A percentile compares a stretch with the other conserved stretches of the same genome.
Evolutionary conservation across 805 yeast species (phyloP).

Genomic region (Monosporozyma solicola): DNA sequence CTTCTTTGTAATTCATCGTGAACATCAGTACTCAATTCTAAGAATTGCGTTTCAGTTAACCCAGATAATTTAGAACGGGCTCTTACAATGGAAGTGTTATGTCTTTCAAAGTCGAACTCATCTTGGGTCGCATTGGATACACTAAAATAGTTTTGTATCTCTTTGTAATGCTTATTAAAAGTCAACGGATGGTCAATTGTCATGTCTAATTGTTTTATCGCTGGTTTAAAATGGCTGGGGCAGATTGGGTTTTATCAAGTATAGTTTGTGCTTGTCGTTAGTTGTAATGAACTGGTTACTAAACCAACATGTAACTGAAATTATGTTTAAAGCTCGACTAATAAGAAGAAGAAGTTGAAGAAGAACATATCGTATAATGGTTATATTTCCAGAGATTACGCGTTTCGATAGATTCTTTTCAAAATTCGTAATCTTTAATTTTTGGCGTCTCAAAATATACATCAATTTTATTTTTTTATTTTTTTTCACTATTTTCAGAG

Average conservation of each 20-base stretch:
- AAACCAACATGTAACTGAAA: too few relatives aligned
- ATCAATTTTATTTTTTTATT: background rate
- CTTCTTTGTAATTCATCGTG: constrained; percentile 86
- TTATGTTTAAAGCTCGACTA: too few relatives aligned
- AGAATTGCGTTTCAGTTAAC: constrained; percentile 71
- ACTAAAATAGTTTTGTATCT: constrained; percentile 2
- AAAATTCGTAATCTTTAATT: background rate
- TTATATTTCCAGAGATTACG: too few relatives aligned
- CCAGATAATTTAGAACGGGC: constrained; percentile 82
- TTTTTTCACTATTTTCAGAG: background rate
- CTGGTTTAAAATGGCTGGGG: background rate
- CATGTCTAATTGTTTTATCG: background rate
- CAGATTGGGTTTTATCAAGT: background rate
- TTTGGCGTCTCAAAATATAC: background rate
- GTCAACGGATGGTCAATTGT: background rate
- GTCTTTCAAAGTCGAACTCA: constrained; percentile 1
- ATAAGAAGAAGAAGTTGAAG: too few relatives aligned
- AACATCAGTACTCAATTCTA: constrained; percentile 88
- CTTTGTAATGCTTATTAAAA: constrained; percentile 1
- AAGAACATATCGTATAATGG: too few relatives aligned
- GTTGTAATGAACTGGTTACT: too few relatives aligned
- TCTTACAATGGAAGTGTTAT: constrained; percentile 30
- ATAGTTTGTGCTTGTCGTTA: background rate
- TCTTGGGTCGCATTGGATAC: background rate
- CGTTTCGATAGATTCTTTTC: background rate